Conservation (phyloP, 1,284 basidiomycete genomes). For the Flammula alnicola region DNA sequence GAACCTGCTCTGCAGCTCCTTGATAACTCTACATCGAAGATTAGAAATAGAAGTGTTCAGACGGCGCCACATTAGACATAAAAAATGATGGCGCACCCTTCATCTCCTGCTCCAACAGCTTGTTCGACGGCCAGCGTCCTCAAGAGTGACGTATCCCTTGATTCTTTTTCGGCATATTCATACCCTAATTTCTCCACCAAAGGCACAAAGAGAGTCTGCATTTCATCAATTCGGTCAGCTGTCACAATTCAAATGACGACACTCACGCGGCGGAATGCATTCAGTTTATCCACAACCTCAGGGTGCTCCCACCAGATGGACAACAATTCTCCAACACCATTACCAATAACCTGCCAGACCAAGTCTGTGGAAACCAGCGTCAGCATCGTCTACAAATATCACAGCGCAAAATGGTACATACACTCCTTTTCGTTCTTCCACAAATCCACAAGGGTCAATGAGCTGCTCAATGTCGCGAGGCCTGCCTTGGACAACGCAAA, state of each 20-base stretch:
- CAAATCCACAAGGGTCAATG: conserved; percentile 72
- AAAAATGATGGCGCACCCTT: too few relatives aligned
- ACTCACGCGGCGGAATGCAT: conserved; percentile 67
- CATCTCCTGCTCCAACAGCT: conserved; percentile 68
- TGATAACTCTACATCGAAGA: conserved; percentile 58
- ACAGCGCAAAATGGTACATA: conserved; percentile 38
- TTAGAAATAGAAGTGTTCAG: background rate
- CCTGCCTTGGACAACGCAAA: conserved; percentile 85
- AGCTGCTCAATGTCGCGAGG: conserved; percentile 76
- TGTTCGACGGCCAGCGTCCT: conserved; percentile 78
- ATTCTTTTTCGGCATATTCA: conserved; percentile 73
- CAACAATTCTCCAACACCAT: conserved; percentile 60
- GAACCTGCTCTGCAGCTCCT: conserved; percentile 80
- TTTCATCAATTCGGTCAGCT: conserved; percentile 7
- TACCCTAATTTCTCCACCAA: conserved; percentile 83
- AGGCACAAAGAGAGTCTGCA: conserved; percentile 76
- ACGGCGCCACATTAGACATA: background rate
- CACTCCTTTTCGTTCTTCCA: conserved; percentile 79
- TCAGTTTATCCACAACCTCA: conserved; percentile 61
- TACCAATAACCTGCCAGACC: conserved; percentile 66
- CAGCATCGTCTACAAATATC: background rate
- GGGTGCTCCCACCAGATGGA: conserved; percentile 88
- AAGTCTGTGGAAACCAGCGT: conserved; percentile 10
- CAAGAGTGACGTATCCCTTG: conserved; percentile 74
- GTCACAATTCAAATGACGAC: background rate